A percentile compares a stretch with the other conserved stretches of the same genome.
These are phyloP conservation scores for Telopea speciosissima DNA, from an alignment of 177 flowering plant species.

Conservation along the genomic window DNA sequence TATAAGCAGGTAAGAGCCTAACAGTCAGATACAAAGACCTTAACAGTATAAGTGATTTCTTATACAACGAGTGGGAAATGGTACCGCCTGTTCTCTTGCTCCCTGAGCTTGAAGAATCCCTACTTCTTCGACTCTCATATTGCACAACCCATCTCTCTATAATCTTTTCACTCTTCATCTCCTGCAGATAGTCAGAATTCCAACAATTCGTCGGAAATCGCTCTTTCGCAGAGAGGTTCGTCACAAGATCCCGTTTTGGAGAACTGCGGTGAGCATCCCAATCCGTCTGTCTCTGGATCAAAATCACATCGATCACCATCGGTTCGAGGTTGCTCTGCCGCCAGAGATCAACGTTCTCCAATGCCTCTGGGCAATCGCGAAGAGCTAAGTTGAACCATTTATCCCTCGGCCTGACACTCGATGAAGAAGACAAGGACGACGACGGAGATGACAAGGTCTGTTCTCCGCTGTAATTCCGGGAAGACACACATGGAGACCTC, in stretches of 20 bases:
- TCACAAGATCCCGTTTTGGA: slow-evolving; percentile 30
- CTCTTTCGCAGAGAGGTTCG: slow-evolving; percentile 40
- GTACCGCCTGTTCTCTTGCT: slow-evolving; percentile 41
- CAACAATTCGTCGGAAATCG: slow-evolving; percentile 22
- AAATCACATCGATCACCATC: slow-evolving; percentile 71
- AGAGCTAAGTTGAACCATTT: slow-evolving; percentile 90
- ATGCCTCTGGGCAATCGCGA: slow-evolving; percentile 69
- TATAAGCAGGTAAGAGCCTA: slow-evolving; percentile 86
- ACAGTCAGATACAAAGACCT: slow-evolving; percentile 74
- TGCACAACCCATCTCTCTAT: slow-evolving; percentile 93
- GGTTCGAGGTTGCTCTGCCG: slow-evolving; percentile 71
- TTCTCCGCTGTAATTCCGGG: slow-evolving; percentile 74
- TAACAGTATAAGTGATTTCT: slow-evolving; percentile 59
- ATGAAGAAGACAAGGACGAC: slow-evolving; percentile 61
- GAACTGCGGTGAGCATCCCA: slow-evolving; percentile 34
- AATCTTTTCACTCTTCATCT: slow-evolving; percentile 48
- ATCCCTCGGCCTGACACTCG: slow-evolving; percentile 71
- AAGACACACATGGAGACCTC: slow-evolving; percentile 56
- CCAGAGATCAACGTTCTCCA: slow-evolving; percentile 77
- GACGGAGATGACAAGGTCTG: slow-evolving; percentile 52
- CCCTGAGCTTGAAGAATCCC: slow-evolving; percentile 27
- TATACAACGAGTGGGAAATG: slow-evolving; percentile 45
- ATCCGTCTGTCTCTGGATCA: slow-evolving; percentile 39
- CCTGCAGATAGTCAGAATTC: slow-evolving; percentile 35
- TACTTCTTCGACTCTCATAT: slow-evolving; percentile 56